Conservation (phyloP, 2,329 filamentous ascomycete species). For the Chaetomiaceae sp. region DNA sequence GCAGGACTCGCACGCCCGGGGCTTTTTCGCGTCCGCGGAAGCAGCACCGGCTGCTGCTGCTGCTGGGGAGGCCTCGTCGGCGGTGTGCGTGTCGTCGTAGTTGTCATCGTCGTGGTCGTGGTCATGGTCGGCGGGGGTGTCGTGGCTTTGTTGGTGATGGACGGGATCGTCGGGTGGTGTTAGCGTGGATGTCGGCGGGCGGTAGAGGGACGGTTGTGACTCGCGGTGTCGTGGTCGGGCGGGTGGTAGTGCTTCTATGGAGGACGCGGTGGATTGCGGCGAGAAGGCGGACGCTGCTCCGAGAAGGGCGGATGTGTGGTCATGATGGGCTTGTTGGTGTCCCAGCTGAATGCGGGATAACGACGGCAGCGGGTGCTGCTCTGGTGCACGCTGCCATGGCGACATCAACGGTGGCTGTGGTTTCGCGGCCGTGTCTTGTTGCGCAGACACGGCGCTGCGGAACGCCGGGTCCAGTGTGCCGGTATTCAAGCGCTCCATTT, state of each 20-base stretch:
- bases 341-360: not conserved
- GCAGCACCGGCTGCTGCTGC: too few relatives aligned
- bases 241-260: slow-evolving; percentile 4
- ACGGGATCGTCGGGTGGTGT: not conserved
- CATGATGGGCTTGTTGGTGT: not conserved
- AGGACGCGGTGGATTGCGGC: slow-evolving; percentile 9
- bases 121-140: not conserved
- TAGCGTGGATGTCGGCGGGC: not conserved
- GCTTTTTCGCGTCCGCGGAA: slow-evolving; percentile 65
- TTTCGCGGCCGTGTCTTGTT: not conserved
- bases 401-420: not conserved
- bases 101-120: not conserved
- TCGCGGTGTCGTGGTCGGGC: not conserved
- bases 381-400: not conserved
- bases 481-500: slow-evolving; percentile 15
- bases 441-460: slow-evolving; percentile 7
- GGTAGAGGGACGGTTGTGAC: not conserved
- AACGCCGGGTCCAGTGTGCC: slow-evolving; percentile 18
- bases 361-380: not conserved
- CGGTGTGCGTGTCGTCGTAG: too few relatives aligned
- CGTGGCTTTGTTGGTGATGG: not conserved
- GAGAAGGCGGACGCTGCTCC: slow-evolving; percentile 6
- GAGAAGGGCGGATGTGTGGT: not conserved
- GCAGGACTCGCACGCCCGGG: slow-evolving; percentile 71
- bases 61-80: too few relatives aligned